A percentile compares a stretch with the other conserved stretches of the same genome.
phyloP scores from a whole-genome alignment of 768 basidiomycete species.

The Tulasnella calospora region DNA sequence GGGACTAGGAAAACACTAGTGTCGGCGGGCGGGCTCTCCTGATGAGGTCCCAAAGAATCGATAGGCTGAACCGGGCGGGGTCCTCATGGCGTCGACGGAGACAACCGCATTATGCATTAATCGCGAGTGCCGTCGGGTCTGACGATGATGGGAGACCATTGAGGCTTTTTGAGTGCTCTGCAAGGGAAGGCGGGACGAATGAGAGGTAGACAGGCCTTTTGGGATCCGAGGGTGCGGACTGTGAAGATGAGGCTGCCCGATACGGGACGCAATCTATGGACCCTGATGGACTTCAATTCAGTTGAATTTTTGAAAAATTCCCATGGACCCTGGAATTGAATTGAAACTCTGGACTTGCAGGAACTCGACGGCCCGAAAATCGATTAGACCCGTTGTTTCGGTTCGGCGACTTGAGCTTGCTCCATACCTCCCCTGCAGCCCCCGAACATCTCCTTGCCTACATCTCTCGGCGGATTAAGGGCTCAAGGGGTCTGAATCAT shows the following conservation, averaged over 20 bases:
- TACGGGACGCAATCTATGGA: background rate
- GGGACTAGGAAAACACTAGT: background rate
- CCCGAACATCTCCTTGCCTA: background rate
- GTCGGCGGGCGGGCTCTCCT: background rate
- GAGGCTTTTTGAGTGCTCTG: background rate
- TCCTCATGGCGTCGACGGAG: background rate
- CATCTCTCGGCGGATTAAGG: constrained; percentile 7
- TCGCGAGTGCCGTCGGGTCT: background rate
- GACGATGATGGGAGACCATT: background rate
- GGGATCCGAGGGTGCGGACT: background rate
- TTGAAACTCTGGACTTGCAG: background rate
- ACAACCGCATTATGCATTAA: background rate
- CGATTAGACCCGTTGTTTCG: background rate
- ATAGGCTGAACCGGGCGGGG: background rate
- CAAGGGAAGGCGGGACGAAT: background rate
- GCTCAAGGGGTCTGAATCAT: background rate
- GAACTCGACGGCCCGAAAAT: background rate
- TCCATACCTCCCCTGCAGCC: background rate
- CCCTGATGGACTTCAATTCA: constrained; percentile 9
- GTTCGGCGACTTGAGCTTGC: background rate
- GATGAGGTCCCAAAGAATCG: background rate
- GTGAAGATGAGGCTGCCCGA: constrained; percentile 7
- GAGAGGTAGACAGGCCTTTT: background rate
- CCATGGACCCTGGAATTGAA: background rate
- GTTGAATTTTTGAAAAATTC: background rate